Evolutionary conservation across 495 filamentous ascomycete species (phyloP), one percentile per base, ranked within the genome.

Genomic region (Penicillium cataractarum): DNA sequence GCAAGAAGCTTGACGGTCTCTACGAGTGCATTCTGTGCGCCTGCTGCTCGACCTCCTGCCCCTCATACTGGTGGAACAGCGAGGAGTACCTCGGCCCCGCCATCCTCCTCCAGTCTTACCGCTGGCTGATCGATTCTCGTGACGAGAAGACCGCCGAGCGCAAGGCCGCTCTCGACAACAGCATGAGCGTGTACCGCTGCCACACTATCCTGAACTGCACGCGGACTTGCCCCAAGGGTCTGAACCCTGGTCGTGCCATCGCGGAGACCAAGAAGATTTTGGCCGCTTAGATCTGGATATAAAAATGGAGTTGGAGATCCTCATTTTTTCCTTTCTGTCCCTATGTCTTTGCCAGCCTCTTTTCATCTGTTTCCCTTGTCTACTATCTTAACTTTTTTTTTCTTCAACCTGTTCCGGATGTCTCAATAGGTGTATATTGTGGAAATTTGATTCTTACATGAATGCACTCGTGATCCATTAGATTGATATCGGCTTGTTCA

Each of bases 11-110:
- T 60, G 95, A 99, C 78, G 95, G 95, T 60, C 86, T 99, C 51
- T 99, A 99, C 82, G 95, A 99, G 80, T 99, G 95, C 83, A 99
- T 99, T 77, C 90, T 99, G 55, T 99, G 95, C 87, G 94, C 94
- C 66, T 99, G 95, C 88, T 99, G 95, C 88, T 93, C 90, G 63
- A 99, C 95, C 24, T 96, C 93, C 33, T 99, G 95, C 83, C 95
- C 95, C 3, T 95, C 91, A 8, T 99, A 99, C 85, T 99, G 95
- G 95, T 99, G 95, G 95, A 99, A 99, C 83, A 87, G 86, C 69
- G 92, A 97, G 78, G 93, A 98, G 76, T 99, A 98, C 84, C 90
- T 99, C 29, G 95, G 95, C 61, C 95, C 95, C 35, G 95, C 95
- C 60, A 90, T 99, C 62, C 89, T 99, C 48, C 83, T 99, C 57